Conservation (phyloP, 306 rosid species). For the Casuarina equisetifolia region DNA sequence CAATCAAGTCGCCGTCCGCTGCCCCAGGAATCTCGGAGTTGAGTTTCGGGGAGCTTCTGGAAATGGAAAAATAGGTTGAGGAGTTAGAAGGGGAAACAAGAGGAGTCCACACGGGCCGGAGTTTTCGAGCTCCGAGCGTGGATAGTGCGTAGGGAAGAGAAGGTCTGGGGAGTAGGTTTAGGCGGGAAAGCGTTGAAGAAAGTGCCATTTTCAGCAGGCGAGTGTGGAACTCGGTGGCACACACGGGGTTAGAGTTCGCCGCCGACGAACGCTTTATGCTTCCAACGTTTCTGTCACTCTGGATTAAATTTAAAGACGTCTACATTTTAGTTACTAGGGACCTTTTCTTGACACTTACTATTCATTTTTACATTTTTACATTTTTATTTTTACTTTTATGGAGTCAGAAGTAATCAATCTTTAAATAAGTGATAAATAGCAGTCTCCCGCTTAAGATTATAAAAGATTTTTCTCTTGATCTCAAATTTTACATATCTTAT, state of each 20-base stretch:
- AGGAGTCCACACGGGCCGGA: constrained; percentile 15
- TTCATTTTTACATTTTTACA: too few relatives aligned
- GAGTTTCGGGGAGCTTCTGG: constrained; percentile 8
- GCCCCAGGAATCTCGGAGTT: constrained; percentile 27
- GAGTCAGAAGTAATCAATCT: too few relatives aligned
- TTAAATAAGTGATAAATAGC: too few relatives aligned
- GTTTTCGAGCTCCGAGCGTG: constrained; percentile 27
- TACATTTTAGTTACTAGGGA: too few relatives aligned
- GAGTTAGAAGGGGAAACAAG: constrained; percentile 22
- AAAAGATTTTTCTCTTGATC: too few relatives aligned
- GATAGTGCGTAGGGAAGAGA: constrained; percentile 26
- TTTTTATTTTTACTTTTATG: too few relatives aligned
- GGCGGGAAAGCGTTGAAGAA: constrained; percentile 63
- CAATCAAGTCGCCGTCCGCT: constrained; percentile 43
- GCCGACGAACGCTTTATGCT: too few relatives aligned
- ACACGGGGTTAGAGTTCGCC: background rate
- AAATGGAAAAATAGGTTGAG: constrained; percentile 16
- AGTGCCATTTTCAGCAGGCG: constrained; percentile 39
- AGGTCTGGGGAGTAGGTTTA: constrained; percentile 61
- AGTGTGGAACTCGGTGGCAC: background rate
- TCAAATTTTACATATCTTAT: too few relatives aligned
- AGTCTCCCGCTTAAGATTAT: too few relatives aligned
- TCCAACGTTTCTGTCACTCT: too few relatives aligned
- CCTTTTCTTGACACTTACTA: too few relatives aligned
- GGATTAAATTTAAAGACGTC: too few relatives aligned